Conservation (phyloP, 495 filamentous ascomycete species). For the Filosporella fistucella region DNA sequence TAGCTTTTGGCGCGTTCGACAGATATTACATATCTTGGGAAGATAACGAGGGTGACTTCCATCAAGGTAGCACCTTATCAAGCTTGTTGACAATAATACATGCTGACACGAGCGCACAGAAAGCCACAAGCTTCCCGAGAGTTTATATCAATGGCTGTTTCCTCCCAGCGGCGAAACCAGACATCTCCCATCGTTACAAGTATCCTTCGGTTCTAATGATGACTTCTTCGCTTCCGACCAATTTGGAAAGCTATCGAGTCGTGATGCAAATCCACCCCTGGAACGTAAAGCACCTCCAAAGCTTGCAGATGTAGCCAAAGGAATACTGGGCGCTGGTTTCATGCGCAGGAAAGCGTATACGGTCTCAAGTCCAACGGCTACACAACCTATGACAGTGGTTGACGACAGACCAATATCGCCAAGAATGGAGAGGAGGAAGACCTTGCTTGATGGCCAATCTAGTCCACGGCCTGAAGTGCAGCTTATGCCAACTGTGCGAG, state of each 20-base stretch:
- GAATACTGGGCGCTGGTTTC: too few species aligned
- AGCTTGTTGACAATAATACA: not conserved
- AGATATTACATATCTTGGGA: constrained; percentile 17
- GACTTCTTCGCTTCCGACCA: constrained; percentile 38
- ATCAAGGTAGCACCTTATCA: constrained; percentile 9
- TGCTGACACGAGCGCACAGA: constrained; percentile 19
- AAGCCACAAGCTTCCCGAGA: constrained; percentile 33
- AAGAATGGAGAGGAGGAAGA: constrained; percentile 10
- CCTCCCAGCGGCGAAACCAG: constrained; percentile 31
- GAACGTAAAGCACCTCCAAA: not conserved
- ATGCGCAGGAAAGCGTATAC: constrained; percentile 14
- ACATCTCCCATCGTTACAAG: constrained; percentile 34
- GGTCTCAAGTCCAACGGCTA: constrained; percentile 4
- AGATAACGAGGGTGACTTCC: constrained; percentile 10
- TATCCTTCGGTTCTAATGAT: constrained; percentile 35
- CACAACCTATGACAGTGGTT: not conserved
- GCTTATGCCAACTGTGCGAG: not conserved
- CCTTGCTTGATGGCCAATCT: constrained; percentile 1
- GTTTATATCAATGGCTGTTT: constrained; percentile 34
- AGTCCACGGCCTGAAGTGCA: not conserved
- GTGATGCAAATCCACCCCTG: not conserved
- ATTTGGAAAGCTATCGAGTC: constrained; percentile 32
- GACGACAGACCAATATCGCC: not conserved
- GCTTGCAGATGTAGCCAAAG: not conserved
- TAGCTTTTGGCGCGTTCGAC: constrained; percentile 20